Evolutionary conservation across 2,329 filamentous ascomycete genomes (phyloP).

Genomic region (Colletotrichum sublineola): DNA sequence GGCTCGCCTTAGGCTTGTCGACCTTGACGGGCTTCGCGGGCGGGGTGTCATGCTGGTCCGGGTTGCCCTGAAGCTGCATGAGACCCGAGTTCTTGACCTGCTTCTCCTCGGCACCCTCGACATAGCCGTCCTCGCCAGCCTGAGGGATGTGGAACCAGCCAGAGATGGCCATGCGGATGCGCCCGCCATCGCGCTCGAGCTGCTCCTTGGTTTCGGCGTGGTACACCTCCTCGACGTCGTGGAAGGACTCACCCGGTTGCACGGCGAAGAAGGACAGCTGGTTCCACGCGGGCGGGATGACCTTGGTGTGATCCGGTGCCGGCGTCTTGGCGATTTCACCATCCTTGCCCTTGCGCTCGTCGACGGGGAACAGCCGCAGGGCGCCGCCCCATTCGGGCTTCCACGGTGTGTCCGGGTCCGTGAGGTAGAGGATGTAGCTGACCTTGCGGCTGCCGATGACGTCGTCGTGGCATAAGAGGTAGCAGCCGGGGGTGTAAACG

Average conservation of each 20-base stretch:
- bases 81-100: constrained; percentile 91
- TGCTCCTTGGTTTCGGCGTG: constrained; percentile 71
- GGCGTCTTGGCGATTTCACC: constrained; percentile 85
- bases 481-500: constrained; percentile 96
- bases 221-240: constrained; percentile 99
- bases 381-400: constrained; percentile 93
- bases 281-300: constrained; percentile 95
- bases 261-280: constrained; percentile 98
- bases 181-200: constrained; percentile 77
- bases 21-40: constrained; percentile 69
- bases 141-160: constrained; percentile 99
- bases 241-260: constrained; percentile 98
- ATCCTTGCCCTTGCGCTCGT: constrained; percentile 73
- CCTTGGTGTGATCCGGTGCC: constrained; percentile 80
- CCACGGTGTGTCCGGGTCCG: constrained; percentile 92
- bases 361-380: constrained; percentile 84
- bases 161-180: constrained; percentile 96
- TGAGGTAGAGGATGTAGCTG: constrained; percentile 97
- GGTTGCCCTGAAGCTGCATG: constrained; percentile 92
- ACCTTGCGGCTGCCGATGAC: constrained; percentile 97
- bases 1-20: constrained; percentile 57
- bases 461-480: constrained; percentile 96
- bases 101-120: constrained; percentile 88
- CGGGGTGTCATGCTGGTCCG: constrained; percentile 89
- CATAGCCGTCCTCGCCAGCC: constrained; percentile 90